Evolutionary conservation across 2,329 filamentous ascomycete genomes (phyloP).

Genomic region (Pseudocercospora vitis): DNA sequence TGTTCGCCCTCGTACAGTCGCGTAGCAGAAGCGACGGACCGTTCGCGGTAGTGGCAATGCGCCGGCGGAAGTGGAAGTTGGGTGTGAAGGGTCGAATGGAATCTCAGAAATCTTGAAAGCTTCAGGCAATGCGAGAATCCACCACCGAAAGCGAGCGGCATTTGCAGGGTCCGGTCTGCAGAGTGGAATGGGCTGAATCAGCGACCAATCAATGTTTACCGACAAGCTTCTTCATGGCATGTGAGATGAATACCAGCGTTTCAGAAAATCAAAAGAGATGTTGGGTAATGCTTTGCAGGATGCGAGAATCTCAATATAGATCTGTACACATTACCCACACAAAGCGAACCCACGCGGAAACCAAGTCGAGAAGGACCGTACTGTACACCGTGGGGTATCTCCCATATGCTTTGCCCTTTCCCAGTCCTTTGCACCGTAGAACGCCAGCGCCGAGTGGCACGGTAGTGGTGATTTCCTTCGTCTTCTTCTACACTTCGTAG

Average conservation of each 20-base stretch:
- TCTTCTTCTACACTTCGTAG: not conserved
- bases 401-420: not conserved
- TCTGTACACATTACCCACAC: not conserved
- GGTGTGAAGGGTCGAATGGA: not conserved
- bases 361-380: not conserved
- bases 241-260: too few species aligned
- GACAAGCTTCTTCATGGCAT: too few species aligned
- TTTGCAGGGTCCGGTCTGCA: too few species aligned
- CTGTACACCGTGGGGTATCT: constrained; percentile 6
- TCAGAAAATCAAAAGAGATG: too few species aligned
- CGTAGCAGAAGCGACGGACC: not conserved
- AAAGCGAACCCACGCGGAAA: not conserved
- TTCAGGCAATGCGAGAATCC: not conserved
- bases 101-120: not conserved
- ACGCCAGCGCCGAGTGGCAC: not conserved
- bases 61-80: not conserved
- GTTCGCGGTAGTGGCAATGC: not conserved
- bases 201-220: too few species aligned
- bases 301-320: not conserved
- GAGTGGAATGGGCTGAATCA: too few species aligned
- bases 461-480: not conserved
- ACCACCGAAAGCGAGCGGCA: too few species aligned
- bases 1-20: constrained; percentile 14
- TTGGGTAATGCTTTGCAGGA: too few species aligned
- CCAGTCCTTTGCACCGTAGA: not conserved